phyloP scores from a whole-genome alignment of 2,329 filamentous ascomycete genomes.

The Neobulgaria alba region DNA sequence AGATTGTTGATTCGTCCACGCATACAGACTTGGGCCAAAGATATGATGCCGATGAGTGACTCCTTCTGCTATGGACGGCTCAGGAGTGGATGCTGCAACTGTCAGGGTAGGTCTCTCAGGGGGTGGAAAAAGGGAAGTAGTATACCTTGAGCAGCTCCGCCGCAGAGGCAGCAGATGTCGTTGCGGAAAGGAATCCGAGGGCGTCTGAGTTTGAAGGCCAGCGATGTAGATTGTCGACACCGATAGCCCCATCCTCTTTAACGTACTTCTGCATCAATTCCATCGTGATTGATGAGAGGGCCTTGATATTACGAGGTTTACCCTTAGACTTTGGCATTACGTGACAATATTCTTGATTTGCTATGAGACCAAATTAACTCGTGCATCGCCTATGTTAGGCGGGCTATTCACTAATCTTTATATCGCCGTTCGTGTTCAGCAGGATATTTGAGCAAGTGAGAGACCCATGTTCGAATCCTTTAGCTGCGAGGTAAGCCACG shows the following conservation, averaged over 20 bases:
- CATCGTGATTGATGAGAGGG: constrained; percentile 9
- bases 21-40: too few species aligned
- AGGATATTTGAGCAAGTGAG: constrained; percentile 16
- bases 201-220: constrained; percentile 26
- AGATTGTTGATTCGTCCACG: too few species aligned
- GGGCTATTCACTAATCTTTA: too few species aligned
- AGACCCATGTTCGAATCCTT: constrained; percentile 13
- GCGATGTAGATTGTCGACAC: constrained; percentile 27
- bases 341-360: constrained; percentile 14
- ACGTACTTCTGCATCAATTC: constrained; percentile 22
- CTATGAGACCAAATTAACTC: constrained; percentile 8
- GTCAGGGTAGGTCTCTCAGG: background rate
- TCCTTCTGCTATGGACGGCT: constrained; percentile 7
- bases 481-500: constrained; percentile 10
- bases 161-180: constrained; percentile 22
- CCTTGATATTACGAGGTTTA: constrained; percentile 6
- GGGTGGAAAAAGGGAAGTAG: background rate
- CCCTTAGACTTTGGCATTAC: constrained; percentile 5
- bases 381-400: too few species aligned
- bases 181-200: constrained; percentile 28
- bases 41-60: too few species aligned
- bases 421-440: too few species aligned
- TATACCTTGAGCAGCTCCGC: constrained; percentile 8
- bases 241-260: constrained; percentile 28
- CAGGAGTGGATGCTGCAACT: background rate